Evolutionary conservation across 2,329 filamentous ascomycete species (phyloP), one percentile per base, ranked within the genome.

Genomic region (Penicillium brasilianum): DNA sequence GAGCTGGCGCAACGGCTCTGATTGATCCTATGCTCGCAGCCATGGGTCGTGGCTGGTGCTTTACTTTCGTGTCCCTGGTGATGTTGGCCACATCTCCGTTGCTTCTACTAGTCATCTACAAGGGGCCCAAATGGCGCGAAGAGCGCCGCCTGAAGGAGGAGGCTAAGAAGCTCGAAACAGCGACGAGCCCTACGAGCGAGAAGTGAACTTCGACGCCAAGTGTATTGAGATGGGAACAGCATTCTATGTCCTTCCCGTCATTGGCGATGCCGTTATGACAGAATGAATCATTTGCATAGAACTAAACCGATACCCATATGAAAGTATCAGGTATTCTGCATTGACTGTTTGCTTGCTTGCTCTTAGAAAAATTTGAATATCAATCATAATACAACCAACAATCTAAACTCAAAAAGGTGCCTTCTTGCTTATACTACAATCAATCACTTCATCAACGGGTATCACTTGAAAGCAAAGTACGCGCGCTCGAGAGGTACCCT

Each of bases 401-500:
- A 39, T 52, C 44, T 32, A 18, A 34, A 25, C 18, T n/a, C 32
- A 30, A n/a, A 30, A n/a, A 46, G 13, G 13, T 37, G 30, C 46
- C 30, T 25, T 49, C 46, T 4, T 50, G 32, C 36, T n/a, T 48
- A 49, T 39, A 20, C 51, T 55, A 55, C 44, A 46, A 20, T 43
- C 25, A 54, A 41, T 36, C 43, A 57, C 13, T 43, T 37, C 37
- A 14, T 25, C 25, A 48, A 49, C 18, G 0, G 11, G 3, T 10
- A 62, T 74, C 65, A 79, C 60, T 71, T 69, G 62, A 90, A 81
- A 28, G 87, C 88, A 66, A 87, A 83, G 61, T 89, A 83, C 9
- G 89, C 88, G 64, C 83, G 80, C 74, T 93, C 90, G 64, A 90
- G 69, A 16, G 89, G 85, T 66, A 87, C 83, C 72, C 91, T 85